Conservation (phyloP, 768 basidiomycete species). For the Cytidiella melzeri region DNA sequence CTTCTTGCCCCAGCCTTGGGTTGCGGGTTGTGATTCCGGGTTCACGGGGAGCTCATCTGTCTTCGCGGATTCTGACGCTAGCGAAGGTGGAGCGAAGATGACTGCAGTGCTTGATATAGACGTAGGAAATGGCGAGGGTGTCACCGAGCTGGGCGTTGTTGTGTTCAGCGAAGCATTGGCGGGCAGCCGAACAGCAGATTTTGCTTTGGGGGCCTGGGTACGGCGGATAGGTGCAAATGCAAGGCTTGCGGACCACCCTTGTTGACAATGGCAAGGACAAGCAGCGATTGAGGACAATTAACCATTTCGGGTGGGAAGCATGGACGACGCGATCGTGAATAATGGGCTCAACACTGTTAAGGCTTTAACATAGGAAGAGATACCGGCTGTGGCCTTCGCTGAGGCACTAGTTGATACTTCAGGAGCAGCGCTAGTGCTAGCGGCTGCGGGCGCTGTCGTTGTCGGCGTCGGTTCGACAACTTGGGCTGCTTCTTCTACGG, state of each 20-base stretch:
- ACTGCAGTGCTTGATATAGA: conserved; percentile 53
- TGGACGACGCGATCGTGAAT: conserved; percentile 36
- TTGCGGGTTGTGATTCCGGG: conserved; percentile 27
- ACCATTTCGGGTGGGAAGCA: conserved; percentile 16
- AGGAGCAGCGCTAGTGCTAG: conserved; percentile 15
- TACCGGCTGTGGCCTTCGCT: conserved; percentile 51
- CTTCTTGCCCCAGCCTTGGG: conserved; percentile 78
- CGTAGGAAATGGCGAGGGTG: conserved; percentile 19
- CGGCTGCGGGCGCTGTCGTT: conserved; percentile 21
- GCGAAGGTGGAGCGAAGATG: conserved; percentile 62
- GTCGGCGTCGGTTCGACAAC: conserved; percentile 5
- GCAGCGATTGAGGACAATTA: conserved; percentile 13
- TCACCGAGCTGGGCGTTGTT: conserved; percentile 5
- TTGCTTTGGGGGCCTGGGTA: conserved; percentile 48
- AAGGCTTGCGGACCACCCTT: conserved; percentile 86
- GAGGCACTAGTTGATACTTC: conserved; percentile 28
- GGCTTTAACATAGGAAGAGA: conserved; percentile 40
- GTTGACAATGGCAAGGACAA: conserved; percentile 17
- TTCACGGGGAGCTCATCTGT: conserved; percentile 9
- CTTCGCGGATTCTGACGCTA: conserved; percentile 29
- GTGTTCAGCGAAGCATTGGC: conserved; percentile 41
- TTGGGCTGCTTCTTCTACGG: conserved; percentile 15
- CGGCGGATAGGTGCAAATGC: conserved; percentile 83
- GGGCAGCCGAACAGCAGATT: conserved; percentile 49
- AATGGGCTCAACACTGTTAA: conserved; percentile 45